phyloP scores from a whole-genome alignment of 306 rosid genomes.

The Medicago arabica region DNA sequence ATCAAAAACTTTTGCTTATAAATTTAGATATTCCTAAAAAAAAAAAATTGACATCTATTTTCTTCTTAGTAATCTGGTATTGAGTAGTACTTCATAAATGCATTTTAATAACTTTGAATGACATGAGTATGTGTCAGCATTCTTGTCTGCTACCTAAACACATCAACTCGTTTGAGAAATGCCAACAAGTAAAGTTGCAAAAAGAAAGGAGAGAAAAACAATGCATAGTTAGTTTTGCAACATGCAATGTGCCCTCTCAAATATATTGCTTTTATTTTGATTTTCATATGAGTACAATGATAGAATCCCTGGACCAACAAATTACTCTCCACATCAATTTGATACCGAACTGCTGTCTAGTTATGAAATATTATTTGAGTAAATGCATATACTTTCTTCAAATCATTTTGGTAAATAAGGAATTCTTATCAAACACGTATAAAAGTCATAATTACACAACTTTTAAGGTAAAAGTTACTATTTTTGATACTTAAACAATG shows the following conservation, averaged over 20 bases:
- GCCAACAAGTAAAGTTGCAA: constrained; percentile 56
- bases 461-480: too few species aligned
- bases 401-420: too few species aligned
- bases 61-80: too few species aligned
- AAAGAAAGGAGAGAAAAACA: constrained; percentile 50
- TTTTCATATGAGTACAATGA: constrained; percentile 22
- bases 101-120: neutral
- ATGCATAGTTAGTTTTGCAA: constrained; percentile 11
- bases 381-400: neutral
- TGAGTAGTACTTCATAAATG: too few species aligned
- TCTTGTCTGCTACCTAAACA: neutral
- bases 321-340: constrained; percentile 6
- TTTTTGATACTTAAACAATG: too few species aligned
- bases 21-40: too few species aligned
- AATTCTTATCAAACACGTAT: too few species aligned
- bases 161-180: constrained; percentile 48
- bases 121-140: constrained; percentile 34
- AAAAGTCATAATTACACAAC: too few species aligned
- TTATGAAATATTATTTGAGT: neutral
- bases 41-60: too few species aligned
- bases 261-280: neutral
- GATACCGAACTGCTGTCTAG: neutral
- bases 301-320: neutral
- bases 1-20: too few species aligned
- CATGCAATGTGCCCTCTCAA: constrained; percentile 11